These are phyloP conservation scores for Neurospora crassa DNA, from an alignment of 2,329 filamentous ascomycete species.

Conservation along the genomic window DNA sequence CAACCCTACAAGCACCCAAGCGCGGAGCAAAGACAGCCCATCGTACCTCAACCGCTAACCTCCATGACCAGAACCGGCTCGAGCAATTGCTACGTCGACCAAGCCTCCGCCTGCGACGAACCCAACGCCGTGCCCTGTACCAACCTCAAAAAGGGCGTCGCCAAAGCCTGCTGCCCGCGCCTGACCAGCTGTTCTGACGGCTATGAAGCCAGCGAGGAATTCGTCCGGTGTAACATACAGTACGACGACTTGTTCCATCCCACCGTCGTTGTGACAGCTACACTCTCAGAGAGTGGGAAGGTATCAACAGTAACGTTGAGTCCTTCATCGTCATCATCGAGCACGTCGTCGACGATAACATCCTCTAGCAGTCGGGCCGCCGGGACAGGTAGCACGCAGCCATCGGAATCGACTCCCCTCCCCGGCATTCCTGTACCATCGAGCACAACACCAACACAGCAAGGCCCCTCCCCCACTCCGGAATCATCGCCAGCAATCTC, in stretches of 20 bases:
- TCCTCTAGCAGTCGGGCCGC: background rate
- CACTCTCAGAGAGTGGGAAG: background rate
- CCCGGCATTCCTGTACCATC: background rate
- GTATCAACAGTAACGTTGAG: background rate
- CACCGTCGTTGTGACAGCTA: background rate
- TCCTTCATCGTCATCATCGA: background rate
- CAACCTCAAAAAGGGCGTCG: constrained; percentile 3
- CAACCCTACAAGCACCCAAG: no score
- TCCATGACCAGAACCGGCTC: background rate
- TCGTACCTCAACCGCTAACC: background rate
- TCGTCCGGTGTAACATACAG: constrained; percentile 6
- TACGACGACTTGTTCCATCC: constrained; percentile 1
- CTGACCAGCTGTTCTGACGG: constrained; percentile 2
- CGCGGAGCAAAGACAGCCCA: background rate
- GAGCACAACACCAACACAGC: background rate
- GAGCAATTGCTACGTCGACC: constrained; percentile 7
- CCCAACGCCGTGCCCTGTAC: constrained; percentile 3
- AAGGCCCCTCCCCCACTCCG: background rate
- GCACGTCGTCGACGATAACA: background rate
- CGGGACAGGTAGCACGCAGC: background rate
- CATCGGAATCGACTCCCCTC: background rate
- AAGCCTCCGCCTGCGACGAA: constrained; percentile 5
- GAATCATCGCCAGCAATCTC: background rate
- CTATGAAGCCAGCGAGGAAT: background rate
- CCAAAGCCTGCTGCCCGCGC: constrained; percentile 8